Percentiles rank a stretch among this genome's conserved stretches.
These are phyloP conservation scores for Aegle marmelos DNA, from an alignment of 345 rosid genomes.

Conservation along the genomic window DNA sequence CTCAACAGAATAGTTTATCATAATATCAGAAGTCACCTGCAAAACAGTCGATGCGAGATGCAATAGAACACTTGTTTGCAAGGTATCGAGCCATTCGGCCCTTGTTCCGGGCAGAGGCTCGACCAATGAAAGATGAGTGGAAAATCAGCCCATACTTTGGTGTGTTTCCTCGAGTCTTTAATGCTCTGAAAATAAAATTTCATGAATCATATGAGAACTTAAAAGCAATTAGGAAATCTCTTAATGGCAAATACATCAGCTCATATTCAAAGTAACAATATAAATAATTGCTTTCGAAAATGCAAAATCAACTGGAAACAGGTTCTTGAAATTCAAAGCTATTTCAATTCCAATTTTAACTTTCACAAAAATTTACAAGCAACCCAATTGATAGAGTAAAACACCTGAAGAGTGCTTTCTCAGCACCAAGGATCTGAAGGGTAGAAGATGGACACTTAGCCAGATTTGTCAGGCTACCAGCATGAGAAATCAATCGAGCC, in stretches of 20 bases:
- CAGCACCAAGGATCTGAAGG: slow-evolving; percentile 96
- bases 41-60: slow-evolving; percentile 91
- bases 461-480: slow-evolving; percentile 94
- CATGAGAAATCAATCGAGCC: slow-evolving; percentile 94
- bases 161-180: slow-evolving; percentile 95
- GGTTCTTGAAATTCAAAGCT: not conserved
- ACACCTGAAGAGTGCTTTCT: slow-evolving; percentile 95
- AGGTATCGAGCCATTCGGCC: slow-evolving; percentile 97
- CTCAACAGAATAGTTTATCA: not conserved
- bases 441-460: slow-evolving; percentile 99
- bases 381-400: not conserved
- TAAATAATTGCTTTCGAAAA: not conserved
- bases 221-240: not conserved
- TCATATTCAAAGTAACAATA: not conserved
- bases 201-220: not conserved
- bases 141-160: slow-evolving; percentile 94
- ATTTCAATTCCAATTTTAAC: not conserved
- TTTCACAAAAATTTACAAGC: not conserved
- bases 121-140: slow-evolving; percentile 90
- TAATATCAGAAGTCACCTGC: slow-evolving; percentile 42
- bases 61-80: slow-evolving; percentile 95
- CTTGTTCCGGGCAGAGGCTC: slow-evolving; percentile 86
- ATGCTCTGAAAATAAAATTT: slow-evolving; percentile 48
- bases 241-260: not conserved
- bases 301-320: not conserved